These are phyloP conservation scores for Sporothrix pallida DNA, from an alignment of 2,329 filamentous ascomycete species.

Conservation along the genomic window DNA sequence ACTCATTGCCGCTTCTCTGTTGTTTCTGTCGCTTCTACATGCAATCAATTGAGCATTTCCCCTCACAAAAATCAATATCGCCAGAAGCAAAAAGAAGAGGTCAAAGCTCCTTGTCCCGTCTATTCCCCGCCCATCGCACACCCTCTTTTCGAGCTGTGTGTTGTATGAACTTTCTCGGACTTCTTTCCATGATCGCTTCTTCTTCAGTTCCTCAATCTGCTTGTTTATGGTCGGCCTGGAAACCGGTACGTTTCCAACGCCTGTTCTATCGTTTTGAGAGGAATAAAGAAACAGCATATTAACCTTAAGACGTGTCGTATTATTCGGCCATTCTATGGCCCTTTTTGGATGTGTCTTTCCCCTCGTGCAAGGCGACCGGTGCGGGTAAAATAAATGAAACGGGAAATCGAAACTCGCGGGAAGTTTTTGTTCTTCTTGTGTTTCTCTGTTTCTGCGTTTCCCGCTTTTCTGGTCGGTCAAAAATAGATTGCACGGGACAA, in stretches of 20 bases:
- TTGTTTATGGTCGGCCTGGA: slow-evolving; percentile 24
- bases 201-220: neutral
- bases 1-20: neutral
- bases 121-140: neutral
- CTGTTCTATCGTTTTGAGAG: neutral
- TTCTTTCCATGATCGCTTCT: too few relatives aligned
- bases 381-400: slow-evolving; percentile 18
- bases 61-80: neutral
- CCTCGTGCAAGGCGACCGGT: neutral
- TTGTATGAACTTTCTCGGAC: neutral
- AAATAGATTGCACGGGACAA: slow-evolving; percentile 15
- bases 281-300: neutral
- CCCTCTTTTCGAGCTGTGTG: neutral
- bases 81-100: slow-evolving; percentile 1
- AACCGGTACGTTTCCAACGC: slow-evolving; percentile 26
- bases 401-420: slow-evolving; percentile 2
- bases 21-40: neutral
- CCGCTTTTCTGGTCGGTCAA: neutral
- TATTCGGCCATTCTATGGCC: neutral
- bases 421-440: neutral
- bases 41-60: neutral
- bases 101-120: slow-evolving; percentile 18
- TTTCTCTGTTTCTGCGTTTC: neutral
- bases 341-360: neutral
- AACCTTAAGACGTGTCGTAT: neutral